Conservation (phyloP, 73 alveolate genomes). For the Paramecium pentaurelia region DNA sequence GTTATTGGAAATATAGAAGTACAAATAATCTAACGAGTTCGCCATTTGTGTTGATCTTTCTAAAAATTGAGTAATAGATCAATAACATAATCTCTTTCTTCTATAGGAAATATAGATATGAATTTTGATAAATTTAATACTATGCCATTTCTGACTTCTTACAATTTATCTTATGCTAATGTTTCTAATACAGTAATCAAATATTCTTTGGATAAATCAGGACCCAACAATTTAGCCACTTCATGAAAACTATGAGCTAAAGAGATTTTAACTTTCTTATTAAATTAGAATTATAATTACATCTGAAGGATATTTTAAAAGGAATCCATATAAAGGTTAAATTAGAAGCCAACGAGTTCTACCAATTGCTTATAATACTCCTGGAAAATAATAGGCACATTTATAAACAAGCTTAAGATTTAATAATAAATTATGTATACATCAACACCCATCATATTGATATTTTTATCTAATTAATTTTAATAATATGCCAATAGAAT, state of each 20-base stretch:
- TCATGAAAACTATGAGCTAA: conserved; percentile 71
- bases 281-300: neutral
- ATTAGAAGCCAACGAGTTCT: conserved; percentile 17
- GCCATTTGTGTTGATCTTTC: conserved; percentile 56
- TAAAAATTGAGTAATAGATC: conserved; percentile 13
- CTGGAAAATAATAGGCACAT: conserved; percentile 59
- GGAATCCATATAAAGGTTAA: conserved; percentile 14
- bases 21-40: conserved; percentile 47
- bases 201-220: conserved; percentile 50
- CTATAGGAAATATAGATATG: conserved; percentile 38
- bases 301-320: conserved; percentile 27
- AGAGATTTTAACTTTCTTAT: conserved; percentile 61
- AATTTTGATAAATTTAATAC: conserved; percentile 34
- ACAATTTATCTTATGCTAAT: conserved; percentile 55
- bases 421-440: neutral
- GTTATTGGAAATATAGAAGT: conserved; percentile 33
- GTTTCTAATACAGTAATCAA: conserved; percentile 52
- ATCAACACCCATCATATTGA: neutral
- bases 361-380: conserved; percentile 42
- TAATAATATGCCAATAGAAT: neutral
- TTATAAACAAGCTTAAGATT: neutral
- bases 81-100: conserved; percentile 54
- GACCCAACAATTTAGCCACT: conserved; percentile 72
- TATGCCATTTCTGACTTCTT: conserved; percentile 53
- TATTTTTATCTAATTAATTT: neutral